A percentile compares a stretch with the other conserved stretches of the same genome.
phyloP scores from a whole-genome alignment of 352 stramenopile genomes.

The Pythium phragmitis region DNA sequence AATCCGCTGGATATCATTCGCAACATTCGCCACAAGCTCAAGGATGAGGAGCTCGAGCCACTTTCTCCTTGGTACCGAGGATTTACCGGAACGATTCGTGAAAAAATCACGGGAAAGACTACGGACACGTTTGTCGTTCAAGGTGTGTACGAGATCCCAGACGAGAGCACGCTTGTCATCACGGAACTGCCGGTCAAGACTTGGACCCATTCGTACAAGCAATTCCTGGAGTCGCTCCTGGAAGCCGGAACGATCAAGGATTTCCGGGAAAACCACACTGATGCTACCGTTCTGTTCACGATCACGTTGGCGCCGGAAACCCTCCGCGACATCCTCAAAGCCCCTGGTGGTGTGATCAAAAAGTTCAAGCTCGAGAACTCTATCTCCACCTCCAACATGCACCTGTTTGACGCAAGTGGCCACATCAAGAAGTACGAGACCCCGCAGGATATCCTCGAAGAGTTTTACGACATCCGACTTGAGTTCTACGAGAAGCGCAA shows the following conservation, averaged over 20 bases:
- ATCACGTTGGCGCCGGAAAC: constrained; percentile 75
- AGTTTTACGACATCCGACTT: constrained; percentile 93
- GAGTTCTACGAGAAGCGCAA: constrained; percentile 95
- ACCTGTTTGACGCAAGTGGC: constrained; percentile 91
- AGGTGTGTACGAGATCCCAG: constrained; percentile 74
- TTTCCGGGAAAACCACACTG: constrained; percentile 92
- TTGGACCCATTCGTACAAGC: constrained; percentile 98
- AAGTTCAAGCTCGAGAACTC: constrained; percentile 95
- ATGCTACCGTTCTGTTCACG: constrained; percentile 92
- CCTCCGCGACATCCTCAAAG: constrained; percentile 67
- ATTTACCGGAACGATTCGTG: constrained; percentile 87
- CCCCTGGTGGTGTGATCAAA: constrained; percentile 86
- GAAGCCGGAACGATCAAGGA: constrained; percentile 88
- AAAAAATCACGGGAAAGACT: constrained; percentile 56
- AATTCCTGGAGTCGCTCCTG: constrained; percentile 90
- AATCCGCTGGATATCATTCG: constrained; percentile 91
- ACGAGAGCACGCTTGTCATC: constrained; percentile 92
- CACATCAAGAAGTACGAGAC: constrained; percentile 94
- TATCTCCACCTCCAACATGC: constrained; percentile 96
- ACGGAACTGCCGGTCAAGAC: constrained; percentile 95
- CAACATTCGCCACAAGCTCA: constrained; percentile 67
- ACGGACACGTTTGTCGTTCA: constrained; percentile 84
- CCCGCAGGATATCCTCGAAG: constrained; percentile 91
- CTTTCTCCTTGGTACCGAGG: constrained; percentile 92
- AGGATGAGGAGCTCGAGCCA: constrained; percentile 46